These are phyloP conservation scores for Canavalia gladiata DNA, from an alignment of 306 rosid species.

Conservation along the genomic window DNA sequence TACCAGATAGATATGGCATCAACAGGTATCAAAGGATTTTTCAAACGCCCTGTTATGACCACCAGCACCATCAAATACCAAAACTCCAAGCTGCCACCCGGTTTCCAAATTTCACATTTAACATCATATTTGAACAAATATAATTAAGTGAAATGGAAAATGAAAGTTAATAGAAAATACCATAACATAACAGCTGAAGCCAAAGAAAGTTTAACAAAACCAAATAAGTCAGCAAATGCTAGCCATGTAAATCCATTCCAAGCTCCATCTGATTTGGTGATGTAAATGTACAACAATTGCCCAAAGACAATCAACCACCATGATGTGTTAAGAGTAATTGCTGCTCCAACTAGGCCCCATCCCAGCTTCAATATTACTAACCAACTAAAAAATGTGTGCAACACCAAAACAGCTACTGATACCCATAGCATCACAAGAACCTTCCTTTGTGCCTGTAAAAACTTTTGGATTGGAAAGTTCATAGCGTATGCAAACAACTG, in stretches of 20 bases:
- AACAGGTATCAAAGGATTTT: slow-evolving; percentile 68
- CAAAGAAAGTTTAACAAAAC: slow-evolving; percentile 76
- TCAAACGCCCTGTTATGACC: slow-evolving; percentile 74
- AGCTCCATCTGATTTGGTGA: slow-evolving; percentile 83
- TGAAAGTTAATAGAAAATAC: slow-evolving; percentile 52
- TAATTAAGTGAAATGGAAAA: not conserved
- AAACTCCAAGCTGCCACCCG: slow-evolving; percentile 76
- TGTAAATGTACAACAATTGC: slow-evolving; percentile 63
- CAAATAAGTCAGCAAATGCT: slow-evolving; percentile 70
- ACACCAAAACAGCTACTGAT: slow-evolving; percentile 56
- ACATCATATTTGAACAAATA: slow-evolving; percentile 11
- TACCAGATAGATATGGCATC: slow-evolving; percentile 87
- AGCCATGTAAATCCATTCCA: slow-evolving; percentile 83
- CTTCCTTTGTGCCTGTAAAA: slow-evolving; percentile 82
- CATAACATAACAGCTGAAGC: slow-evolving; percentile 88
- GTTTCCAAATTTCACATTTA: slow-evolving; percentile 24
- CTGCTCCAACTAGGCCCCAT: slow-evolving; percentile 78
- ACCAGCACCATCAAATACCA: slow-evolving; percentile 88
- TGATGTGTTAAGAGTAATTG: slow-evolving; percentile 68
- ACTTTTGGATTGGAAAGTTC: slow-evolving; percentile 78
- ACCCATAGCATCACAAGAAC: slow-evolving; percentile 68
- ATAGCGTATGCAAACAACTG: slow-evolving; percentile 77
- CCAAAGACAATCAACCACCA: slow-evolving; percentile 72
- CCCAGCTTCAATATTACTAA: slow-evolving; percentile 62
- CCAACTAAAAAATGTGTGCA: slow-evolving; percentile 70